These are phyloP conservation scores for Salvia rosmarinus DNA, from an alignment of 257 asterid genomes.

Conservation along the genomic window DNA sequence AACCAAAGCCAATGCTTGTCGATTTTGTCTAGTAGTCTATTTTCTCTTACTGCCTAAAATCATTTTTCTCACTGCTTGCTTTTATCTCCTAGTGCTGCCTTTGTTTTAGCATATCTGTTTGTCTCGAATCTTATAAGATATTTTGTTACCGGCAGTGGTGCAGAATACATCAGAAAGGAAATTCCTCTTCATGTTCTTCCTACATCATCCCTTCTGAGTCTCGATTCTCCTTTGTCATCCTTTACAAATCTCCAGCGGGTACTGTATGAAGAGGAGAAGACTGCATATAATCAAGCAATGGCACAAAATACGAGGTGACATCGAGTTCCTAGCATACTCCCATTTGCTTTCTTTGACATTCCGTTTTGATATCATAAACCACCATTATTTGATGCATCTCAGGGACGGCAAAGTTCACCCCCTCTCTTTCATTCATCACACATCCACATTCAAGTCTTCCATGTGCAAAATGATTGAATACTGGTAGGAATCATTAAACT, in stretches of 20 bases:
- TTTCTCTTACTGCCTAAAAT: not conserved
- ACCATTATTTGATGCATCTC: slow-evolving; percentile 18
- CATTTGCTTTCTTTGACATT: not conserved
- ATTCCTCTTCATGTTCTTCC: slow-evolving; percentile 84
- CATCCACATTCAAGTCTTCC: slow-evolving; percentile 97
- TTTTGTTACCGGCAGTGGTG: slow-evolving; percentile 75
- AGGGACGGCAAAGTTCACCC: slow-evolving; percentile 89
- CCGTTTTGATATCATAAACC: not conserved
- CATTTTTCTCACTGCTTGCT: not conserved
- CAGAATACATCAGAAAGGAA: slow-evolving; percentile 89
- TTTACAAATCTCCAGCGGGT: slow-evolving; percentile 81
- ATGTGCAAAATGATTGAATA: slow-evolving; percentile 96
- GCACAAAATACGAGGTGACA: slow-evolving; percentile 68
- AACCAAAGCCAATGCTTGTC: not conserved
- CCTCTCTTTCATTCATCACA: slow-evolving; percentile 82
- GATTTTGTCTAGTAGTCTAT: not conserved
- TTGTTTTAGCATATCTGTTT: slow-evolving; percentile 8
- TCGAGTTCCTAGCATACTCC: not conserved
- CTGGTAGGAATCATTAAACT: slow-evolving; percentile 53
- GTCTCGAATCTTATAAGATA: slow-evolving; percentile 10
- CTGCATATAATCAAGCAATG: slow-evolving; percentile 83
- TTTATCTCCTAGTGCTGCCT: not conserved
- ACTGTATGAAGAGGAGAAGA: slow-evolving; percentile 83
- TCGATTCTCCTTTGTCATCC: slow-evolving; percentile 76
- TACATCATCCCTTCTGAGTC: slow-evolving; percentile 63